phyloP scores from a whole-genome alignment of 345 rosid species.

The Eucalyptus cloeziana region DNA sequence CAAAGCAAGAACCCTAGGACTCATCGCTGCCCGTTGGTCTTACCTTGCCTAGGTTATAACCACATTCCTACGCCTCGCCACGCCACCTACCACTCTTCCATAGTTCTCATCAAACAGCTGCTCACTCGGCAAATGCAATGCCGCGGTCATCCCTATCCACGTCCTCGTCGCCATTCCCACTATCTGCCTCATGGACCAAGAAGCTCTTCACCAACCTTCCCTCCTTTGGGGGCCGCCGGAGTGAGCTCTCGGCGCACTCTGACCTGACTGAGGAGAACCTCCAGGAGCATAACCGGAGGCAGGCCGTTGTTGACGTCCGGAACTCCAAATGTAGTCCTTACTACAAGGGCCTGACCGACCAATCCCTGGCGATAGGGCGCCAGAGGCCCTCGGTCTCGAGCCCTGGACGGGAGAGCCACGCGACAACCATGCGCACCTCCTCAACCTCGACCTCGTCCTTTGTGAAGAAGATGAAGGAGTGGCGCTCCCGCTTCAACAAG shows the following conservation, averaged over 20 bases:
- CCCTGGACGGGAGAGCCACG: slow-evolving; percentile 30
- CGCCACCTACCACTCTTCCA: neutral
- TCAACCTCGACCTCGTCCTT: slow-evolving; percentile 16
- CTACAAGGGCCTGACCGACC: slow-evolving; percentile 36
- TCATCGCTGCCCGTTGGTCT: neutral
- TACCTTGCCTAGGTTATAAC: neutral
- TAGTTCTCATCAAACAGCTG: neutral
- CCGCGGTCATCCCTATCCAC: neutral
- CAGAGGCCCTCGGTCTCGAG: neutral
- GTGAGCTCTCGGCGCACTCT: neutral
- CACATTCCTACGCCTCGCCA: neutral
- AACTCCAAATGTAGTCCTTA: slow-evolving; percentile 40
- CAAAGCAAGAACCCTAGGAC: neutral
- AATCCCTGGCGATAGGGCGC: slow-evolving; percentile 6
- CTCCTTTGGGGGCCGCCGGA: neutral
- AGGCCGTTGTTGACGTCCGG: neutral
- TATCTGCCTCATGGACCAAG: neutral
- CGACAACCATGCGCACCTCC: slow-evolving; percentile 4
- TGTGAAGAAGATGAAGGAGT: slow-evolving; percentile 16
- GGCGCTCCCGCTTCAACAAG: slow-evolving; percentile 15
- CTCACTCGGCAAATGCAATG: neutral
- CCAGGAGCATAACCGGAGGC: slow-evolving; percentile 27
- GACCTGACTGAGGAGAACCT: slow-evolving; percentile 33
- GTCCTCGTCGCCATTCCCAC: neutral
- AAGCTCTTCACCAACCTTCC: neutral